phyloP scores from a whole-genome alignment of 768 basidiomycete genomes.

The Termitomyces titanicus region DNA sequence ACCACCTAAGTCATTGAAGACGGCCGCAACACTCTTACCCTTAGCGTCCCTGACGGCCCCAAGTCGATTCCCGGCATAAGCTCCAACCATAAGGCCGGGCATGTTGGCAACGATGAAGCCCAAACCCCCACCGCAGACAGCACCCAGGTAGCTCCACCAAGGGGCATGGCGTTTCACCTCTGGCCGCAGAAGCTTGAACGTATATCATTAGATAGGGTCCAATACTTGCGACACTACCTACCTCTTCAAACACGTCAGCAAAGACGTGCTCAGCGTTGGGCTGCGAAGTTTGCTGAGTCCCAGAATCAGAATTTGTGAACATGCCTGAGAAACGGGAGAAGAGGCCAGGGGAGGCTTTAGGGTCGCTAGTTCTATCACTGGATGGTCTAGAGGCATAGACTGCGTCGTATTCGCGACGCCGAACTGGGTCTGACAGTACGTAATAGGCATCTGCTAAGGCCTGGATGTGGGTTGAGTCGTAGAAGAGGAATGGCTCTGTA shows the following conservation, averaged over 20 bases:
- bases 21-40: conserved; percentile 87
- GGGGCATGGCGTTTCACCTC: conserved; percentile 71
- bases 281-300: conserved; percentile 30
- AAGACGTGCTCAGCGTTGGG: conserved; percentile 83
- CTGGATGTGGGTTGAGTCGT: conserved; percentile 28
- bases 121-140: conserved; percentile 66
- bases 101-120: conserved; percentile 70
- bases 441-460: conserved; percentile 94
- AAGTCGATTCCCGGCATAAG: conserved; percentile 83
- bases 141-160: conserved; percentile 77
- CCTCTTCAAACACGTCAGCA: conserved; percentile 90
- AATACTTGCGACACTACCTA: conserved; percentile 24
- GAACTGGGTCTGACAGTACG: conserved; percentile 76
- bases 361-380: conserved; percentile 54
- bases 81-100: conserved; percentile 84
- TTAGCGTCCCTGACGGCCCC: conserved; percentile 93
- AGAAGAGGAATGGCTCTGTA: conserved; percentile 1
- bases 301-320: conserved; percentile 42
- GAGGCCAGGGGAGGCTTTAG: conserved; percentile 68
- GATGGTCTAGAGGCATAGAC: conserved; percentile 55
- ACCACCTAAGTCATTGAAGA: conserved; percentile 74
- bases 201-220: background rate
- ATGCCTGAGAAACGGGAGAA: conserved; percentile 73
- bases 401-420: conserved; percentile 69
- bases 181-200: conserved; percentile 63